Conservation (phyloP, 495 filamentous ascomycete genomes). For the Trichoderma parareesei region DNA sequence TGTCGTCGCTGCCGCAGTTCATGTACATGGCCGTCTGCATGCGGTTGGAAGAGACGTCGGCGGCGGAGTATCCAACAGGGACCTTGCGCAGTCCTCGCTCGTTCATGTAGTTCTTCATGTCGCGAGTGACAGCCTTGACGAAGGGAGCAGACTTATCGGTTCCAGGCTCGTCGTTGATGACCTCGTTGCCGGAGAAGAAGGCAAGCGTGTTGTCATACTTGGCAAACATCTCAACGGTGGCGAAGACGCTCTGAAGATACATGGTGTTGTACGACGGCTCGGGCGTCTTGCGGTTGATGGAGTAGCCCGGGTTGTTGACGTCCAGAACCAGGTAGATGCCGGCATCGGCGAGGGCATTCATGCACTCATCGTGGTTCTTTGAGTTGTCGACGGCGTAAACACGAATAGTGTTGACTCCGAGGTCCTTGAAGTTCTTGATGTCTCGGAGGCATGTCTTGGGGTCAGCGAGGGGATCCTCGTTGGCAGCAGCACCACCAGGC, state of each 20-base stretch:
- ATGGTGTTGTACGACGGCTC: constrained; percentile 76
- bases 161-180: constrained; percentile 70
- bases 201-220: constrained; percentile 84
- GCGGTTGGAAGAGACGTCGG: constrained; percentile 77
- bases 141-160: constrained; percentile 72
- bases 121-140: constrained; percentile 88
- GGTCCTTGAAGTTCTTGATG: constrained; percentile 70
- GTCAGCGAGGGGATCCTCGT: constrained; percentile 74
- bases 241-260: constrained; percentile 89
- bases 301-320: constrained; percentile 54
- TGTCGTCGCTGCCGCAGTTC: constrained; percentile 85
- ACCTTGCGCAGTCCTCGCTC: constrained; percentile 66
- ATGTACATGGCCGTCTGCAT: constrained; percentile 85
- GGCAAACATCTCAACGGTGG: constrained; percentile 81
- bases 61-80: constrained; percentile 90
- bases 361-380: constrained; percentile 72
- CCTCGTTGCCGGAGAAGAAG: constrained; percentile 97
- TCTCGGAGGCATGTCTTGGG: constrained; percentile 66
- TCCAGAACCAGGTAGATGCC: constrained; percentile 91
- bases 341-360: constrained; percentile 69
- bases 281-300: constrained; percentile 73
- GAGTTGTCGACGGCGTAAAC: constrained; percentile 93
- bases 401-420: constrained; percentile 86
- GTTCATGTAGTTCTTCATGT: constrained; percentile 80
- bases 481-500: constrained; percentile 75